Evolutionary conservation across 2,329 filamentous ascomycete species (phyloP), one percentile per base, ranked within the genome.

Genomic region (Alternaria triticina): DNA sequence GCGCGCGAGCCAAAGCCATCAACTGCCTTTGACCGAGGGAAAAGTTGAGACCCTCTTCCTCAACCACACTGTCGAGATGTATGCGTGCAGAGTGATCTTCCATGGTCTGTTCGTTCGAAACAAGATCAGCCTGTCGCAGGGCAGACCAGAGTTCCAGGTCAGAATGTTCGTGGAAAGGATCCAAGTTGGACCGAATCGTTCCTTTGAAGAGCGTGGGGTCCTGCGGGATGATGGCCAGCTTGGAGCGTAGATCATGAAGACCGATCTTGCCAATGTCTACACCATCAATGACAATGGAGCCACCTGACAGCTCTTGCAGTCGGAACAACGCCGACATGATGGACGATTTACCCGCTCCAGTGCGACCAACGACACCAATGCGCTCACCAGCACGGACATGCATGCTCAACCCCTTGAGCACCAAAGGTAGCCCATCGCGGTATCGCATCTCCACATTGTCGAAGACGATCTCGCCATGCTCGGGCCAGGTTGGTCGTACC

Each of bases 21-120:
- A 98, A 88, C 80, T 98, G 96, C 46, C 60, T 51, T 36, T 62
- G 60, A 4, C 4, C 96, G 10, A 98, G 89, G 0, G 93, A 97
- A 84, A 97, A 97, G 81, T 98, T 98, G 65, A 97, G 86, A 0
- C 96, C 96, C 82, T 97, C 95, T 77, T 98, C 96, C 72, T 97
- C 94, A 12, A 98, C 95, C 2, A 88, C 75, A 15, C 87, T 91
- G 80, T 98, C 95, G 22, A 99, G 90, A 68, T 93, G 89, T 64
- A 97, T 91, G 59, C 91, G 89, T 10, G 80, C 79, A n/a, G 81
- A 77, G 61, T 82, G 80, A 59, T 85, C 80, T 11, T 81, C 77
- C 50, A 84, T 82, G 12, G 77, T 73, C 27, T 80, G 78, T 10
- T 88, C 85, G 54, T 74, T 74, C 5, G 76, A 77, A 3, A 93